A percentile compares a stretch with the other conserved stretches of the same genome.
phyloP scores from a whole-genome alignment of 1,284 basidiomycete genomes.

The Gomphus sp. region DNA sequence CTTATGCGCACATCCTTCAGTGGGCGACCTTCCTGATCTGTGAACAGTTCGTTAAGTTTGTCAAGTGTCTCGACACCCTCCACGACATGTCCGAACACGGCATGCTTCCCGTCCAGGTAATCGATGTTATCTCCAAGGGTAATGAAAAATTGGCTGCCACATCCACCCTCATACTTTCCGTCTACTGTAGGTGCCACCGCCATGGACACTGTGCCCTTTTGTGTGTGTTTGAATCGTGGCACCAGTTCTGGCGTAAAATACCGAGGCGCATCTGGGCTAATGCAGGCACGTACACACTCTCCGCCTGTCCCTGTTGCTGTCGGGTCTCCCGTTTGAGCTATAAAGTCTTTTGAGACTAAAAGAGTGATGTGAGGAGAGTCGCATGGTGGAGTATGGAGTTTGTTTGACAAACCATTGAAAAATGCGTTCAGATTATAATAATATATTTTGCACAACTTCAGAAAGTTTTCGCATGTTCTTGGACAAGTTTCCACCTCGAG shows the following conservation, averaged over 20 bases:
- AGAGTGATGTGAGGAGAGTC: conserved; percentile 11
- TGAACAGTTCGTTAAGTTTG: conserved; percentile 86
- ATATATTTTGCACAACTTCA: conserved; percentile 94
- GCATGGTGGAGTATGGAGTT: conserved; percentile 1
- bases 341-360: conserved; percentile 92
- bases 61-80: conserved; percentile 91
- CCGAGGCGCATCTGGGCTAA: conserved; percentile 51
- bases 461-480: conserved; percentile 87
- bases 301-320: conserved; percentile 93
- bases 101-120: conserved; percentile 93
- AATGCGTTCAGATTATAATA: conserved; percentile 96
- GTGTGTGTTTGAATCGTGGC: conserved; percentile 74
- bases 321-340: conserved; percentile 92
- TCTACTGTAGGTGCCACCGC: conserved; percentile 74
- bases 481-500: conserved; percentile 90
- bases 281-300: conserved; percentile 73
- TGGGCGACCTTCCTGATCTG: conserved; percentile 83
- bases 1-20: conserved; percentile 91
- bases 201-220: conserved; percentile 93
- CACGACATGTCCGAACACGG: conserved; percentile 91
- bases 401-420: conserved; percentile 75
- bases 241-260: conserved; percentile 83
- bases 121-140: conserved; percentile 87
- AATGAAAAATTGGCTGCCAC: conserved; percentile 95
- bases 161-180: conserved; percentile 62